Evolutionary conservation across 2,329 filamentous ascomycete species (phyloP).

Genomic region (Pseudopithomyces maydicus): DNA sequence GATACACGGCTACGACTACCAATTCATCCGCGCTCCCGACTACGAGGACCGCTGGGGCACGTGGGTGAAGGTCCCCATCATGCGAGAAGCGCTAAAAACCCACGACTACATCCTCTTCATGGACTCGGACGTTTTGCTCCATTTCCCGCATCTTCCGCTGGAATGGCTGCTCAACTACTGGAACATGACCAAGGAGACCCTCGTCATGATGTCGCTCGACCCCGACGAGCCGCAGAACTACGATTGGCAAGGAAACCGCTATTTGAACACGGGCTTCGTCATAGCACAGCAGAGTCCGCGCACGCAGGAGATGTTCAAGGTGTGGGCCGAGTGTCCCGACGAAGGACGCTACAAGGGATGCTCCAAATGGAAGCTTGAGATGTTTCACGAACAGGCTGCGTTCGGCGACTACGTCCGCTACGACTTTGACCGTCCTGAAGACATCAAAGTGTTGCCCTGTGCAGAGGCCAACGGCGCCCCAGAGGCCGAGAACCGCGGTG

Average conservation of each 20-base stretch:
- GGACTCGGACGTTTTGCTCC: conserved; percentile 57
- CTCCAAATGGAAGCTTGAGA: conserved; percentile 40
- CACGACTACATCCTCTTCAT: conserved; percentile 54
- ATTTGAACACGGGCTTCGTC: conserved; percentile 53
- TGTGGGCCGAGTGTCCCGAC: conserved; percentile 45
- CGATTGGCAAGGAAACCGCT: conserved; percentile 47
- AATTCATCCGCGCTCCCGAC: conserved; percentile 51
- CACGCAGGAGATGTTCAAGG: conserved; percentile 45
- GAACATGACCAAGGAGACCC: conserved; percentile 52
- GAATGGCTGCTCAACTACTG: conserved; percentile 59
- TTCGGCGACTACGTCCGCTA: conserved; percentile 47
- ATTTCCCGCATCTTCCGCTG: conserved; percentile 53
- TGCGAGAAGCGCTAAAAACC: conserved; percentile 48
- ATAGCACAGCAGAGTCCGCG: conserved; percentile 48
- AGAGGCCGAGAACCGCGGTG: conserved; percentile 37
- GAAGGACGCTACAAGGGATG: conserved; percentile 43
- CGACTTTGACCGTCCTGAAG: conserved; percentile 43
- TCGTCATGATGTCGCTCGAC: conserved; percentile 55
- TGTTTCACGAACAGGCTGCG: conserved; percentile 46
- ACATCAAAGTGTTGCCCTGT: conserved; percentile 45
- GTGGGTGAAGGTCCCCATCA: conserved; percentile 57
- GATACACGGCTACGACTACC: conserved; percentile 58
- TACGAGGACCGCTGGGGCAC: conserved; percentile 51
- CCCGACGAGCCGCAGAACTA: conserved; percentile 50
- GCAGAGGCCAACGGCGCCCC: conserved; percentile 46